These are phyloP conservation scores for Yamadazyma sp. DNA, from an alignment of 1,139 yeast genomes.

Conservation along the genomic window DNA sequence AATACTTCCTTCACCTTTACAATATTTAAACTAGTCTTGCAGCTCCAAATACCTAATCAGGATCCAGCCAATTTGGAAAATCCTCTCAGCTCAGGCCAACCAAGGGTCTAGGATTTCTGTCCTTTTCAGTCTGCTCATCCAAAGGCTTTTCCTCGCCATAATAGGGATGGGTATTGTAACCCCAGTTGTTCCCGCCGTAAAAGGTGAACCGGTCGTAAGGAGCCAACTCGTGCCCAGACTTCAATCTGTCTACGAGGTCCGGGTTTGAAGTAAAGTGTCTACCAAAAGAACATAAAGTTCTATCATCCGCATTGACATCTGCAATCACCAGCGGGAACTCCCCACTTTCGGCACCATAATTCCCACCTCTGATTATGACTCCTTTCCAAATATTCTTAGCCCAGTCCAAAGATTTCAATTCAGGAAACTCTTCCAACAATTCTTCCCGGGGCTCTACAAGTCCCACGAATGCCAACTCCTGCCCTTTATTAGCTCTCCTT, in stretches of 20 bases:
- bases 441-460: conserved; percentile 39
- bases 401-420: conserved; percentile 23
- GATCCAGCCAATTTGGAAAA: too few species aligned
- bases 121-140: conserved; percentile 9
- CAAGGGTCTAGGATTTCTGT: conserved; percentile 4
- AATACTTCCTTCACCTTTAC: too few species aligned
- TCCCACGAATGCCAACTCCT: conserved; percentile 50
- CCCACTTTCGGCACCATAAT: conserved; percentile 22
- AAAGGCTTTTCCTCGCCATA: conserved; percentile 8
- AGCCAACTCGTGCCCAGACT: conserved; percentile 9
- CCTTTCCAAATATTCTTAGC: conserved; percentile 50
- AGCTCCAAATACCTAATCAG: too few species aligned
- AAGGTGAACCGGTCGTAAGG: conserved; percentile 19
- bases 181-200: conserved; percentile 19
- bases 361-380: conserved; percentile 47
- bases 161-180: conserved; percentile 19
- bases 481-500: conserved; percentile 39
- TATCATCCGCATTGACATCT: conserved; percentile 31
- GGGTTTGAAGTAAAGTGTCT: conserved; percentile 55
- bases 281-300: conserved; percentile 47
- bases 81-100: conserved; percentile 8
- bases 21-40: too few species aligned
- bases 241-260: conserved; percentile 43
- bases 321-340: conserved; percentile 17
- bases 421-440: conserved; percentile 20